Percentiles rank a stretch among this genome's conserved stretches.
These are phyloP conservation scores for Phaeoacremonium minimum DNA, from an alignment of 2,329 filamentous ascomycete genomes.

Conservation along the genomic window DNA sequence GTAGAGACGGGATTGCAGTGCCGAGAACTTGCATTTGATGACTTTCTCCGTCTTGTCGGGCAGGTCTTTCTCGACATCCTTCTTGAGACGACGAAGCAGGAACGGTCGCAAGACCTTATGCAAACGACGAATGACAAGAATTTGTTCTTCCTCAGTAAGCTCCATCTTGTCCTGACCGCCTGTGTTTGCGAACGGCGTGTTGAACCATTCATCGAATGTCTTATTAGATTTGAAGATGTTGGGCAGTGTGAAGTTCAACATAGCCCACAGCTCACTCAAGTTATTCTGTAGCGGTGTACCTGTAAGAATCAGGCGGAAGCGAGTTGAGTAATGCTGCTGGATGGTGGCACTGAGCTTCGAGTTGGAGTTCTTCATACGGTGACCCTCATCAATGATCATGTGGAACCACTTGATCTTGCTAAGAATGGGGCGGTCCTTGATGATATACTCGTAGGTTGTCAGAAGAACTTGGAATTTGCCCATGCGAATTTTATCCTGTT, in stretches of 20 bases:
- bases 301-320: constrained; percentile 93
- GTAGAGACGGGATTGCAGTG: constrained; percentile 88
- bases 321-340: constrained; percentile 89
- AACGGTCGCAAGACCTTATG: constrained; percentile 98
- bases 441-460: constrained; percentile 99
- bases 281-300: constrained; percentile 98
- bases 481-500: constrained; percentile 90
- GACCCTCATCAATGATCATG: constrained; percentile 99
- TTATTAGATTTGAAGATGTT: constrained; percentile 99
- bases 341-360: constrained; percentile 96
- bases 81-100: constrained; percentile 96
- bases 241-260: constrained; percentile 96
- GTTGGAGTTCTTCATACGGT: constrained; percentile 98
- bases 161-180: constrained; percentile 99
- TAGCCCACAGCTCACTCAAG: constrained; percentile 89
- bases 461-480: constrained; percentile 94
- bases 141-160: constrained; percentile 97
- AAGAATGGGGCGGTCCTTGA: constrained; percentile 92
- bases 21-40: constrained; percentile 98
- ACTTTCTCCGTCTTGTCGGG: constrained; percentile 97
- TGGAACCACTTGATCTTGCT: constrained; percentile 99
- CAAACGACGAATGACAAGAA: constrained; percentile 94
- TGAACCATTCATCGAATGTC: constrained; percentile 99
- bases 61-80: constrained; percentile 97
- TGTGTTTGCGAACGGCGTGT: constrained; percentile 97